These are phyloP conservation scores for Bipolaris victoriae DNA, from an alignment of 2,329 filamentous ascomycete genomes.

Conservation along the genomic window DNA sequence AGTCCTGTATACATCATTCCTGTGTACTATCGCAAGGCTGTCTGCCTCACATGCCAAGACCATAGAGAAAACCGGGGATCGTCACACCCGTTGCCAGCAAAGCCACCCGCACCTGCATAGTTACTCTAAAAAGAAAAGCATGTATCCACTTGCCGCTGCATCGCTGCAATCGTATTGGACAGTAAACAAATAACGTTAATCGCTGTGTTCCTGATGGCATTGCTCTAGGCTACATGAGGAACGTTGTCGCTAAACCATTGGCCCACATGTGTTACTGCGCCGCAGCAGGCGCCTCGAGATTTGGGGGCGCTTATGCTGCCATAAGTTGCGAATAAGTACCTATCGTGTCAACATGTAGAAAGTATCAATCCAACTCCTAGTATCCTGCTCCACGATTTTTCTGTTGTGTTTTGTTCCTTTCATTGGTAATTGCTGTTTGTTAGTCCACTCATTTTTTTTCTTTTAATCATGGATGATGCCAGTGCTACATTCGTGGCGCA, in stretches of 20 bases:
- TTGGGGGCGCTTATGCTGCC: constrained; percentile 14
- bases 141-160: constrained; percentile 7
- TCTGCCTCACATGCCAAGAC: constrained; percentile 3
- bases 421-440: background rate
- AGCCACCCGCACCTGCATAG: constrained; percentile 7
- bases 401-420: background rate
- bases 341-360: constrained; percentile 9
- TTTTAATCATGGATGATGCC: background rate
- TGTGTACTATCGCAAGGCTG: background rate
- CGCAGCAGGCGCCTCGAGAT: constrained; percentile 13
- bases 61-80: background rate
- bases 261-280: background rate
- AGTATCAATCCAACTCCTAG: background rate
- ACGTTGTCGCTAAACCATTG: constrained; percentile 15
- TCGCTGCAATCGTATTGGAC: constrained; percentile 2
- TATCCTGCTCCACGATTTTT: background rate
- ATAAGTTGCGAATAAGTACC: constrained; percentile 10
- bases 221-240: constrained; percentile 5
- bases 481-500: background rate
- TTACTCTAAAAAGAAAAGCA: background rate
- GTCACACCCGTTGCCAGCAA: constrained; percentile 2
- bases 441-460: background rate
- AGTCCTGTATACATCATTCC: background rate
- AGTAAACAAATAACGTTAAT: background rate
- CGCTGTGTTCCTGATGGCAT: background rate